Base-by-base conservation (phyloP, 2,329 filamentous ascomycete species). In the Cryphonectria carpinicola region DNA sequence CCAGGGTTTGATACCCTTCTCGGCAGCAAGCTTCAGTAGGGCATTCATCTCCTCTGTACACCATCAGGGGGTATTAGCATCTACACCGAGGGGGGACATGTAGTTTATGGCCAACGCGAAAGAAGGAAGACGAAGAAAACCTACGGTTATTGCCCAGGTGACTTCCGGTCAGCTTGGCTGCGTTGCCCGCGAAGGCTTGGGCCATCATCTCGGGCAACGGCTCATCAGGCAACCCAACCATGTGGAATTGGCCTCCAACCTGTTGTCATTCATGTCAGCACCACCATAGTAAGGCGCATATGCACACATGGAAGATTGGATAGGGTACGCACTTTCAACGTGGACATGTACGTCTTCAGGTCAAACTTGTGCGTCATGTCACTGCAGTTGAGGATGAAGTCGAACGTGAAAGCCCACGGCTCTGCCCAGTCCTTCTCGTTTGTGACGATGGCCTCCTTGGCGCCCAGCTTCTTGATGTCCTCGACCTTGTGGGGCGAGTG, bases 381-480 rank as follows among this genome's bases (percentile, higher is more conserved):
- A 39, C 85, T 80, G 67, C 81, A 79, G 81, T 86, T 86, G 74
- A 88, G 80, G 73, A 87, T 80, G 67, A 87, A 84, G 76, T 87
- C 83, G 72, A 87, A 87, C 54, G 77, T 80, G 75, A 83, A 83
- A 28, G 81, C 81, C 74, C 89, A 84, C 46, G 85, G 84, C 75
- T 85, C 84, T 3, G 83, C 83, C 90, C 90, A 93, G 41, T 82
- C 78, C 68, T 91, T 83, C 25, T 89, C 76, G 0, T 71, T 78
- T 10, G 81, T 84, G 69, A 80, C 74, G 70, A 86, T 83, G 39
- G 84, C 83, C 81, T 80, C 86, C 81, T 86, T 87, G 1, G 90
- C 90, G 8, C 91, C 90, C 71, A 93, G 84, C 73, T 87, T 86
- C 74, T 84, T 80, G 10, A 88, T 88, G 76, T 92, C 89, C 0